Conservation (phyloP, 345 rosid genomes). For the Arabis alpina region DNA sequence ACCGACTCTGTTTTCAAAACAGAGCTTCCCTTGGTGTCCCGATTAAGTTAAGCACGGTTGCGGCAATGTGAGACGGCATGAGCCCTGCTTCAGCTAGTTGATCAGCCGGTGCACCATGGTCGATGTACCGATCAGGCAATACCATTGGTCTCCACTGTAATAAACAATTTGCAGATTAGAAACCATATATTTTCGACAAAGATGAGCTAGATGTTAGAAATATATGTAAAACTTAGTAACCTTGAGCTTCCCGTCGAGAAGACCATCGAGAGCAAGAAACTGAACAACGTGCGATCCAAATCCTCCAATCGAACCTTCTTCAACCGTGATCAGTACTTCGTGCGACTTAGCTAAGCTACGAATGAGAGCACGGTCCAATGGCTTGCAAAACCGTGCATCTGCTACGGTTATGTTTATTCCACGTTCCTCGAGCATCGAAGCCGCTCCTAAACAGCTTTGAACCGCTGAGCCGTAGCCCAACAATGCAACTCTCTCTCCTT, state of each 20-base stretch:
- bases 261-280: slow-evolving; percentile 89
- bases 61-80: slow-evolving; percentile 91
- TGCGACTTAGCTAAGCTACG: slow-evolving; percentile 84
- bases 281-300: slow-evolving; percentile 96
- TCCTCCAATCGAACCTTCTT: slow-evolving; percentile 98
- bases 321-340: slow-evolving; percentile 81
- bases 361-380: slow-evolving; percentile 77
- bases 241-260: slow-evolving; percentile 91
- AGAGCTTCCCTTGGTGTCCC: slow-evolving; percentile 83
- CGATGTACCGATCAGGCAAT: slow-evolving; percentile 84
- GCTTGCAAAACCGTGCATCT: slow-evolving; percentile 94
- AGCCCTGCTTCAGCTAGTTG: slow-evolving; percentile 83
- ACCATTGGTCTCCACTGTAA: slow-evolving; percentile 95
- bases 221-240: slow-evolving; percentile 30
- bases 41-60: slow-evolving; percentile 76
- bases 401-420: slow-evolving; percentile 72
- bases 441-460: slow-evolving; percentile 86
- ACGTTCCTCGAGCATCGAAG: slow-evolving; percentile 52
- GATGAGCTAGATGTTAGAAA: neutral
- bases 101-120: slow-evolving; percentile 90
- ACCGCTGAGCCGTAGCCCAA: slow-evolving; percentile 91
- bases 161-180: neutral
- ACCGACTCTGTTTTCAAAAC: slow-evolving; percentile 25
- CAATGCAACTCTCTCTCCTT: slow-evolving; percentile 89
- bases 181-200: slow-evolving; percentile 13